Percentiles rank a stretch among this genome's conserved stretches.
These are phyloP conservation scores for Diplocarpon rosae DNA, from an alignment of 2,329 filamentous ascomycete genomes.

Conservation along the genomic window DNA sequence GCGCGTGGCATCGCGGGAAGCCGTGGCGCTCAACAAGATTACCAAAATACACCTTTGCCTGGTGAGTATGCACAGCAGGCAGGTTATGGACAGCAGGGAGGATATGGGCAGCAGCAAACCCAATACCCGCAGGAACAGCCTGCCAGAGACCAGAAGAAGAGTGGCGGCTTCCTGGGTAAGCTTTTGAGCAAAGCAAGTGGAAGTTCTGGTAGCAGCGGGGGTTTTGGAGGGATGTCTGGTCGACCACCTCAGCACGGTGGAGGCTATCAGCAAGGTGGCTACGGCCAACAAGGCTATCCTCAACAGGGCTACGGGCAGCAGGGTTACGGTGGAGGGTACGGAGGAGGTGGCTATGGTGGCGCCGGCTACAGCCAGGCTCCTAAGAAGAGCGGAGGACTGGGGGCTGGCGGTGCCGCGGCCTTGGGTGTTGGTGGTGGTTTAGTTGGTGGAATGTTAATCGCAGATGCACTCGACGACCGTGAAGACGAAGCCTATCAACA, in stretches of 20 bases:
- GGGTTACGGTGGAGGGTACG: constrained; percentile 13
- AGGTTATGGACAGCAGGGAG: not conserved
- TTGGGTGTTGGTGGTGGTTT: constrained; percentile 74
- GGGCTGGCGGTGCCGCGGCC: constrained; percentile 62
- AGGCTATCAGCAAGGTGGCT: constrained; percentile 27
- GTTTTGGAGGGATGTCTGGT: not conserved
- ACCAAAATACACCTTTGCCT: constrained; percentile 24
- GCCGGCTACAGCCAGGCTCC: constrained; percentile 25
- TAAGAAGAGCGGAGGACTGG: constrained; percentile 45
- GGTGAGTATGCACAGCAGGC: not conserved
- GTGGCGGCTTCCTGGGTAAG: constrained; percentile 41
- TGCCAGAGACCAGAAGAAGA: constrained; percentile 32
- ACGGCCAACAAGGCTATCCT: constrained; percentile 28
- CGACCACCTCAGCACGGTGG: constrained; percentile 27
- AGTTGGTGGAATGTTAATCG: constrained; percentile 65
- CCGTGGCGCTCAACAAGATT: constrained; percentile 10
- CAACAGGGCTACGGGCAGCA: constrained; percentile 29
- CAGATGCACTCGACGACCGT: constrained; percentile 52
- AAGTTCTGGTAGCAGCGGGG: constrained; percentile 9
- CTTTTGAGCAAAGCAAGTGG: constrained; percentile 31
- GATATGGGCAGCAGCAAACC: not conserved
- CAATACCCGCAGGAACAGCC: constrained; percentile 29
- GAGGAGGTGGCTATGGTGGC: constrained; percentile 24
- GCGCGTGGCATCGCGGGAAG: constrained; percentile 25
- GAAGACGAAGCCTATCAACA: constrained; percentile 48